phyloP scores from a whole-genome alignment of 2,329 filamentous ascomycete genomes.

The Pseudocercospora musae region DNA sequence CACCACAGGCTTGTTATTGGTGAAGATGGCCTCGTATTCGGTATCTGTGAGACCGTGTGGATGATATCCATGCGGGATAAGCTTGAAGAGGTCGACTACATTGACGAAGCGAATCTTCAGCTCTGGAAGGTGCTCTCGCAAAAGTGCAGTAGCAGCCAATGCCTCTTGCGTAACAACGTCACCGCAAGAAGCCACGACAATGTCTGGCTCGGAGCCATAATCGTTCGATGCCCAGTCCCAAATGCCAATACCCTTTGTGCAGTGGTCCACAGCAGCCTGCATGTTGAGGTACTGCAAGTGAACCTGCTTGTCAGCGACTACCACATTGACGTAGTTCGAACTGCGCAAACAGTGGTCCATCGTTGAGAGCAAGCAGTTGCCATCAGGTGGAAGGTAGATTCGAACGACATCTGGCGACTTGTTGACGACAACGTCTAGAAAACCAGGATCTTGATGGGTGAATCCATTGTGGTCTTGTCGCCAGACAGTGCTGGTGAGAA shows the following conservation, averaged over 20 bases:
- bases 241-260: constrained; percentile 74
- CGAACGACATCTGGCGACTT: constrained; percentile 76
- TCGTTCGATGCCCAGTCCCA: constrained; percentile 76
- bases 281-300: constrained; percentile 73
- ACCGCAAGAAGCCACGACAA: constrained; percentile 74
- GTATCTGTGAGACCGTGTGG: constrained; percentile 66
- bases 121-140: constrained; percentile 67
- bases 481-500: constrained; percentile 76
- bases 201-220: constrained; percentile 63
- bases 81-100: constrained; percentile 75
- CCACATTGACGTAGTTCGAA: constrained; percentile 75
- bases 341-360: constrained; percentile 73
- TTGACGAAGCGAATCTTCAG: constrained; percentile 78
- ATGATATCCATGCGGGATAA: constrained; percentile 67
- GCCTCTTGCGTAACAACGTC: constrained; percentile 73
- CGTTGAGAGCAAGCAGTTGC: constrained; percentile 71
- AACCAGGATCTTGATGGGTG: constrained; percentile 76
- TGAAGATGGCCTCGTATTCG: constrained; percentile 70
- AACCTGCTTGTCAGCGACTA: constrained; percentile 76
- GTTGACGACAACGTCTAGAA: constrained; percentile 75
- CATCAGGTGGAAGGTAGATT: constrained; percentile 77
- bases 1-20: constrained; percentile 66
- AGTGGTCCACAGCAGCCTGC: constrained; percentile 70
- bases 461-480: constrained; percentile 82
- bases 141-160: constrained; percentile 69